A percentile compares a stretch with the other conserved stretches of the same genome.
Conservation (phyloP, 106 monocot genomes). For the Alisma plantagoaquatica region DNA sequence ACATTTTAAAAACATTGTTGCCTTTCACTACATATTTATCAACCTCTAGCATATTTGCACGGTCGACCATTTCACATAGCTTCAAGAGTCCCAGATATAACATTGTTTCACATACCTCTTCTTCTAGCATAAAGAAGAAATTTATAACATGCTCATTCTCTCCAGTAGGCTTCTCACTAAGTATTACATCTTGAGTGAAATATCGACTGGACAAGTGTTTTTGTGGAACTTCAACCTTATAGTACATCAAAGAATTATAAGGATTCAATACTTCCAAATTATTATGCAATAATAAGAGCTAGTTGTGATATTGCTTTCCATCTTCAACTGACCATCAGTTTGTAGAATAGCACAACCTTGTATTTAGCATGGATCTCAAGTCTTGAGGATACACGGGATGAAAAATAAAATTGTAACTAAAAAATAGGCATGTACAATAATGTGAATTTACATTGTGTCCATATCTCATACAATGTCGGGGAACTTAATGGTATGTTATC, state of each 20-base stretch:
- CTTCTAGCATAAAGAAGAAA: constrained; percentile 93
- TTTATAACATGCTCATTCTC: constrained; percentile 92
- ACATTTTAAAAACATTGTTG: constrained; percentile 74
- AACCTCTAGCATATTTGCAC: constrained; percentile 73
- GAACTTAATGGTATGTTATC: no score
- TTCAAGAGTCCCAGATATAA: constrained; percentile 61
- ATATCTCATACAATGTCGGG: no score
- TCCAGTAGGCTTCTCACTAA: constrained; percentile 75
- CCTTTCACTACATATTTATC: constrained; percentile 55
- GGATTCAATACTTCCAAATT: constrained; percentile 89
- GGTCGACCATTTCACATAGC: constrained; percentile 73
- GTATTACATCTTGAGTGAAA: constrained; percentile 83
- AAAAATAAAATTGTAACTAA: no score
- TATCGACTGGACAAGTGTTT: constrained; percentile 86
- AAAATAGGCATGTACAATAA: no score
- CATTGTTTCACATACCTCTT: constrained; percentile 87
- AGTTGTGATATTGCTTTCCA: constrained; percentile 73
- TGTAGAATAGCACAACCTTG: constrained; percentile 83
- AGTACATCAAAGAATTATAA: constrained; percentile 85
- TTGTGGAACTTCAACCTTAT: constrained; percentile 93
- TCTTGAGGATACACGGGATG: constrained; percentile 92
- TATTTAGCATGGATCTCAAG: constrained; percentile 67
- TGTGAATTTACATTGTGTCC: no score
- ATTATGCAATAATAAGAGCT: constrained; percentile 80
- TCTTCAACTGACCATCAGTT: constrained; percentile 91